Percentiles rank a stretch among this genome's conserved stretches.
These are phyloP conservation scores for Apophysomyces elegans DNA, from an alignment of 371 early-diverging fungal species.

Conservation along the genomic window DNA sequence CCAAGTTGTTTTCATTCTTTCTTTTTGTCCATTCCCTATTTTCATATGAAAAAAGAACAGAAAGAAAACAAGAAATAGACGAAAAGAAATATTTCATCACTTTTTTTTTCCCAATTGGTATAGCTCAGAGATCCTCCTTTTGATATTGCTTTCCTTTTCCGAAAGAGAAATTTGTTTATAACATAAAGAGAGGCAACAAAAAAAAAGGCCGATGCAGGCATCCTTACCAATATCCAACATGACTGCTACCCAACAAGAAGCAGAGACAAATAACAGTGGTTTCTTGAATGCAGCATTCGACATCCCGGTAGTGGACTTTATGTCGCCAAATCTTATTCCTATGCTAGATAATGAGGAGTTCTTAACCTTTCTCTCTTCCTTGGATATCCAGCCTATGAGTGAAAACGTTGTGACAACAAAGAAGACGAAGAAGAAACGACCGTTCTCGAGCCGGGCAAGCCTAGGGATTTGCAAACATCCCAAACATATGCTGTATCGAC, in stretches of 20 bases:
- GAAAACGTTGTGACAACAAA: background rate
- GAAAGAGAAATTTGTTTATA: background rate
- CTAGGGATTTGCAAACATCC: constrained; percentile 33
- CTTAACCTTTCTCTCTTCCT: background rate
- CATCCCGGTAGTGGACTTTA: background rate
- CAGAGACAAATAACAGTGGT: background rate
- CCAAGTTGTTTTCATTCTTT: no score
- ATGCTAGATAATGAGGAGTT: background rate
- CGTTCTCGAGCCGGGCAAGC: constrained; percentile 14
- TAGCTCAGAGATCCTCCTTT: background rate
- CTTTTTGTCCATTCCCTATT: background rate
- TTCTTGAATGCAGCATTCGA: background rate
- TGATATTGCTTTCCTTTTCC: background rate
- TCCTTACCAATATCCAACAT: background rate
- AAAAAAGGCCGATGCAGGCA: background rate
- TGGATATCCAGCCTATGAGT: background rate
- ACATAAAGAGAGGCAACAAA: background rate
- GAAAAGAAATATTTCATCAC: no score
- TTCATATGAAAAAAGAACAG: constrained; percentile 1
- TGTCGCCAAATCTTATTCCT: background rate
- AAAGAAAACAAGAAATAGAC: background rate
- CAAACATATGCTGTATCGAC: constrained; percentile 25
- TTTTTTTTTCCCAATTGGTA: background rate
- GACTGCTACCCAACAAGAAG: background rate
- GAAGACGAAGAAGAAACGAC: background rate